Conservation (phyloP, 129 eudicot species). For the Escallonia rubra region DNA sequence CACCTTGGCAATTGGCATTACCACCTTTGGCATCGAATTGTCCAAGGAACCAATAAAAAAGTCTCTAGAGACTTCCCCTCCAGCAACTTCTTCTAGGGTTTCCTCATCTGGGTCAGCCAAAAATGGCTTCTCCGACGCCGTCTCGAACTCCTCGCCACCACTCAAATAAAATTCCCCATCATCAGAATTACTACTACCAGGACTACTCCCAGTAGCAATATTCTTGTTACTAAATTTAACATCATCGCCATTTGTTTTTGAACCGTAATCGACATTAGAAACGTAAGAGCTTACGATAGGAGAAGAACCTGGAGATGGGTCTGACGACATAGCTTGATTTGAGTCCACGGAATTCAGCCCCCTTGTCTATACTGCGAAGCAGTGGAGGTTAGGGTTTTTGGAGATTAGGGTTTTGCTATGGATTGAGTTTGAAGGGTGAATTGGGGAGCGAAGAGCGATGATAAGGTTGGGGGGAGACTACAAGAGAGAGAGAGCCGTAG, state of each 20-base stretch:
- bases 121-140: slow-evolving; percentile 22
- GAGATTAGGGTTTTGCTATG: slow-evolving; percentile 27
- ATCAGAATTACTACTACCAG: slow-evolving; percentile 14
- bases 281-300: slow-evolving; percentile 9
- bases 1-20: slow-evolving; percentile 8
- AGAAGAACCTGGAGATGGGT: slow-evolving; percentile 36
- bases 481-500: slow-evolving; percentile 11
- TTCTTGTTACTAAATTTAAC: background rate
- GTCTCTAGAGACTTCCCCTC: slow-evolving; percentile 28
- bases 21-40: background rate
- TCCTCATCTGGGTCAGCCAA: slow-evolving; percentile 19
- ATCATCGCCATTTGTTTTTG: slow-evolving; percentile 1
- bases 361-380: background rate
- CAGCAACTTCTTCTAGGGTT: slow-evolving; percentile 22
- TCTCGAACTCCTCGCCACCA: slow-evolving; percentile 67
- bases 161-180: slow-evolving; percentile 57
- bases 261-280: slow-evolving; percentile 10
- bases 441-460: slow-evolving; percentile 8
- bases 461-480: slow-evolving; percentile 29
- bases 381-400: slow-evolving; percentile 2
- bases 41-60: slow-evolving; percentile 34
- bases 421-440: slow-evolving; percentile 12
- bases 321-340: slow-evolving; percentile 26
- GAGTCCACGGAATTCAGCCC: slow-evolving; percentile 30
- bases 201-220: slow-evolving; percentile 14